phyloP scores from a whole-genome alignment of 805 yeast genomes.

The Candida orba region DNA sequence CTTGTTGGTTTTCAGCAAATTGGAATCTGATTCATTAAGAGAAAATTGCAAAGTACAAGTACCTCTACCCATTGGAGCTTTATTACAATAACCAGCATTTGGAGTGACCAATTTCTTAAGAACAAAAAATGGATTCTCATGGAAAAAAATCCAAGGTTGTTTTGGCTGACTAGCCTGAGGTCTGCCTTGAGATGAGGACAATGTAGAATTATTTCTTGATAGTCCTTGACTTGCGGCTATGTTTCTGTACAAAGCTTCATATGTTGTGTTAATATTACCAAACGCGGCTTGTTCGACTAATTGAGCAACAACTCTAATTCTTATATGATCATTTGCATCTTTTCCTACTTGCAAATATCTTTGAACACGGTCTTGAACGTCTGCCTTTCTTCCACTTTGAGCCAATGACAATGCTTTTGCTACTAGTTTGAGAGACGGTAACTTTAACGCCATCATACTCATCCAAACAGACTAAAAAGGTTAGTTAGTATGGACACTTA shows the following conservation, averaged over 20 bases:
- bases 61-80: conserved; percentile 39
- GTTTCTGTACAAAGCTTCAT: conserved; percentile 22
- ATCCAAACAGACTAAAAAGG: background rate
- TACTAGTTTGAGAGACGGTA: conserved; percentile 45
- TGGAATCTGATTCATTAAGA: conserved; percentile 36
- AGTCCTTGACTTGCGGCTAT: background rate
- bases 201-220: background rate
- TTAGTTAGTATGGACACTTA: background rate
- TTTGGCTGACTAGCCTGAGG: conserved; percentile 7
- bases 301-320: conserved; percentile 38
- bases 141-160: conserved; percentile 41
- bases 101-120: conserved; percentile 40
- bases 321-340: conserved; percentile 32
- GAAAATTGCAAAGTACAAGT: conserved; percentile 35
- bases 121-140: conserved; percentile 49
- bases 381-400: conserved; percentile 53
- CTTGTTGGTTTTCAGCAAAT: conserved; percentile 26
- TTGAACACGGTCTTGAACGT: conserved; percentile 46
- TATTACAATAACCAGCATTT: conserved; percentile 38
- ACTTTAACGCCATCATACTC: conserved; percentile 25
- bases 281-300: conserved; percentile 32
- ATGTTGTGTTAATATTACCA: conserved; percentile 33
- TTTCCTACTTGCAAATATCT: conserved; percentile 37
- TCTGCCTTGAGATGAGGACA: conserved; percentile 9
- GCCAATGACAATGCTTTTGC: conserved; percentile 44